Evolutionary conservation across 768 basidiomycete species (phyloP).

Genomic region (Tephrocybe sp.): DNA sequence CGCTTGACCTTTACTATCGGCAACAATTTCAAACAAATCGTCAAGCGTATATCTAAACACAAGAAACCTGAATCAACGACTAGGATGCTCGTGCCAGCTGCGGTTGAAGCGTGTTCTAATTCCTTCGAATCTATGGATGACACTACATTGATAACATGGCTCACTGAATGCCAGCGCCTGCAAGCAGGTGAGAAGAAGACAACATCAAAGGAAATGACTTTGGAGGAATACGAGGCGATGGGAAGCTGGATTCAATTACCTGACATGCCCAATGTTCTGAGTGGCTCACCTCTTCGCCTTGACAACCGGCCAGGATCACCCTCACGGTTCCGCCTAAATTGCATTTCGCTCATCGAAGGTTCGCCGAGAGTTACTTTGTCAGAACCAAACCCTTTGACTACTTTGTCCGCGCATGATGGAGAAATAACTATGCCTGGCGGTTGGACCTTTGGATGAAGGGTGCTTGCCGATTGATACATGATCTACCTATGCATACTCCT

Average conservation of each 20-base stretch:
- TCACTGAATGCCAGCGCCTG: constrained; percentile 35
- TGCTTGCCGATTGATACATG: neutral
- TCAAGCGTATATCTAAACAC: constrained; percentile 19
- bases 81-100: neutral
- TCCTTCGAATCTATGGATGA: constrained; percentile 24
- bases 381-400: neutral
- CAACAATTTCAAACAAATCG: constrained; percentile 24
- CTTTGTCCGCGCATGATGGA: constrained; percentile 10
- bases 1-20: constrained; percentile 24
- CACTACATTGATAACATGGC: constrained; percentile 29
- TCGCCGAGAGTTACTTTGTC: constrained; percentile 2
- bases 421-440: constrained; percentile 41
- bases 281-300: neutral
- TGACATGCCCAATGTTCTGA: neutral
- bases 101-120: constrained; percentile 9
- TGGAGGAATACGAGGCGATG: constrained; percentile 45
- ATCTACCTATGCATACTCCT: no score
- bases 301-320: neutral
- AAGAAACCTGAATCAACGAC: constrained; percentile 10
- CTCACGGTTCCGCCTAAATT: neutral
- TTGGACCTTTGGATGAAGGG: constrained; percentile 28
- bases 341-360: neutral
- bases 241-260: constrained; percentile 45
- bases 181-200: constrained; percentile 25
- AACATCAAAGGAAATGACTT: constrained; percentile 30